Evolutionary conservation across 352 stramenopile species (phyloP), one percentile per base, ranked within the genome.

Genomic region (Phytopythium sindhum): DNA sequence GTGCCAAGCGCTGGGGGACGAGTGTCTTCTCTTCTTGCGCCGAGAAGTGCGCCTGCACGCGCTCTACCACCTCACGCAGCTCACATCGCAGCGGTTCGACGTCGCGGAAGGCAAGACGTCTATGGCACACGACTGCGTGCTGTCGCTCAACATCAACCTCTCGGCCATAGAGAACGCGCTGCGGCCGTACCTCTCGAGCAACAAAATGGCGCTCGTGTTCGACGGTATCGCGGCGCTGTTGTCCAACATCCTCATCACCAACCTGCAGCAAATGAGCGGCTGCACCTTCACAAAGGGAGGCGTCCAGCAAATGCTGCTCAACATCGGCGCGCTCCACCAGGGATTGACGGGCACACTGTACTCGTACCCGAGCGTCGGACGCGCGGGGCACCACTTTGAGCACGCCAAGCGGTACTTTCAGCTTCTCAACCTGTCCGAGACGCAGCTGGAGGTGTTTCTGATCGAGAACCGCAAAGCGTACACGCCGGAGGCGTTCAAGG

Each of bases 391-490:
- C n/a, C 73, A 88, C 47, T 89, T 95, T 66, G 78, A 93, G 60
- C 79, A 88, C 61, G 84, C 84, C 29, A 95, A 92, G 66, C 68
- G 84, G 15, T 93, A 89, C 60, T 93, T 83, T 56, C 80, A 92
- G 61, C 60, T 93, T 29, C 73, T 92, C 33, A 83, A 77, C 28
- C 67, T 92, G 23, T 81, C 80, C 0, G 81, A 93, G 67, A 89
- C 81, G 29, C 84, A 92, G 57, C 72, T 95, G 35, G 86, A 92
- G 45, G 74, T 93, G 33, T 91, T 91, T 26, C 61, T 95, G 23
- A 61, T 95, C 42, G 83, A 87, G 52, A 93, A 93, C 50, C 80
- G 80, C 29, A 83, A 74, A 10, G 69, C 79, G 10, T 93, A 91
- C 59, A 21, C 74, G 2, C 66, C 81, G 1, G 77, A 89, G 33